phyloP scores from a whole-genome alignment of 305 asterid genomes.

The Ajuga reptans region DNA sequence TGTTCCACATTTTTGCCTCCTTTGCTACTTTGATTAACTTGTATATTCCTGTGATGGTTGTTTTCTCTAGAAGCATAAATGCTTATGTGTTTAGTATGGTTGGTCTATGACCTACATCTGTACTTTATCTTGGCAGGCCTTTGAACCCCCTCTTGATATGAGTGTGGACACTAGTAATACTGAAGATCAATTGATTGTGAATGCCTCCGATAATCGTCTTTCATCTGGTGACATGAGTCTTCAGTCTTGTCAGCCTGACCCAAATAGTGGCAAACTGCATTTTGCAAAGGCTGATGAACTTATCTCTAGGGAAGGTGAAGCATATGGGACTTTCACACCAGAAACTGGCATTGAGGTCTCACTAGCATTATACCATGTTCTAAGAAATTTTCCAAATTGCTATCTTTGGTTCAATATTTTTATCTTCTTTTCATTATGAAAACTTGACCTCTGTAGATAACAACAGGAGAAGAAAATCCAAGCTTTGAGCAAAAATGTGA shows the following conservation, averaged over 20 bases:
- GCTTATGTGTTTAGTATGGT: not conserved
- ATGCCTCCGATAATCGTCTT: conserved; percentile 29
- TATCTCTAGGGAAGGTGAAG: conserved; percentile 27
- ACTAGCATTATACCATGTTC: conserved; percentile 19
- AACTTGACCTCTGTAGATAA: conserved; percentile 75
- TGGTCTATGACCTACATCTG: conserved; percentile 13
- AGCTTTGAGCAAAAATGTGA: conserved; percentile 25
- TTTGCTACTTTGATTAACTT: conserved; percentile 3
- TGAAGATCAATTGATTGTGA: conserved; percentile 35
- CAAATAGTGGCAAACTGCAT: conserved; percentile 29
- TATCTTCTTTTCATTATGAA: conserved; percentile 58
- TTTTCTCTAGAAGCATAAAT: conserved; percentile 12
- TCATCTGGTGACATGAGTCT: conserved; percentile 32
- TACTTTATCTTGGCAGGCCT: conserved; percentile 51
- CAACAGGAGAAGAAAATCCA: conserved; percentile 65
- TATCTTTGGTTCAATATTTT: conserved; percentile 28
- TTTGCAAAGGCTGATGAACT: conserved; percentile 28
- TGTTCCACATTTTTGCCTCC: not conserved
- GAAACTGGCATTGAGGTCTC: conserved; percentile 38
- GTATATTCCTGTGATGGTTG: not conserved
- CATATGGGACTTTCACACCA: conserved; percentile 25
- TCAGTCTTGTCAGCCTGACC: conserved; percentile 29
- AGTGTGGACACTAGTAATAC: conserved; percentile 44
- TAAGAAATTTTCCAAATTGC: conserved; percentile 9
- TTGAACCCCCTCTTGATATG: conserved; percentile 93